Base-by-base conservation (phyloP, 2,329 filamentous ascomycete genomes). In the Arthroderma uncinatum region DNA sequence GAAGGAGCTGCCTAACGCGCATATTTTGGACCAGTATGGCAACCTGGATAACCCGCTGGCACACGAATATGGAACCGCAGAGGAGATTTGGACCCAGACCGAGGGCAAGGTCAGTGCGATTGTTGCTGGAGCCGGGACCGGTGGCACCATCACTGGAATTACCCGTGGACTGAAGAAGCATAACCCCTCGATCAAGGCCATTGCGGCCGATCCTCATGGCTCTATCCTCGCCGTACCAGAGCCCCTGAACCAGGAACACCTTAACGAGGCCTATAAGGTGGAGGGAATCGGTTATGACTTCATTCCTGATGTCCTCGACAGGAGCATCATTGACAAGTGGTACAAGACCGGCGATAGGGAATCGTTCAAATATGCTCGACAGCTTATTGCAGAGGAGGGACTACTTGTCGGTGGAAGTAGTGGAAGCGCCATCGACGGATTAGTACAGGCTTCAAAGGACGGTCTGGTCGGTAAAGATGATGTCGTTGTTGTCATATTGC, bases 251-350 rank as follows among this genome's bases (percentile, higher is more conserved):
- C 78, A 88, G 52, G 85, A 88, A 62, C 82, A 85, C 68, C 80
- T 82, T 60, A 92, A 96, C 67, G 84, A 89, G 71, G 78, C 85
- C 1, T 98, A 98, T 78, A 97, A 98, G 76, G 93, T 98, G 0
- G 93, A 98, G 76, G 93, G 93, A 44, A 98, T 98, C 66, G 93
- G 93, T 19, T 98, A 98, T 71, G 93, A 98, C 71, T 98, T 98
- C 71, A 87, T 98, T 59, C 93, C 94, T 5, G 89, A 97, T 23
- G 94, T 98, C 4, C 78, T 98, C 57, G 84, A 93, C 63, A 89
- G 86, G 67, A 73, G 84, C 28, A 71, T 81, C 4, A 87, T 98
- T 30, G 88, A 96, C 71, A 87, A 86, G 68, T 98, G 93, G 93
- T 97, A 96, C 78, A 98, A 98, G 82, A 98, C 93, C 2, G 88